These are phyloP conservation scores for Thinopyrum elongatum DNA, from an alignment of 176 grass and related monocot genomes.

Conservation along the genomic window DNA sequence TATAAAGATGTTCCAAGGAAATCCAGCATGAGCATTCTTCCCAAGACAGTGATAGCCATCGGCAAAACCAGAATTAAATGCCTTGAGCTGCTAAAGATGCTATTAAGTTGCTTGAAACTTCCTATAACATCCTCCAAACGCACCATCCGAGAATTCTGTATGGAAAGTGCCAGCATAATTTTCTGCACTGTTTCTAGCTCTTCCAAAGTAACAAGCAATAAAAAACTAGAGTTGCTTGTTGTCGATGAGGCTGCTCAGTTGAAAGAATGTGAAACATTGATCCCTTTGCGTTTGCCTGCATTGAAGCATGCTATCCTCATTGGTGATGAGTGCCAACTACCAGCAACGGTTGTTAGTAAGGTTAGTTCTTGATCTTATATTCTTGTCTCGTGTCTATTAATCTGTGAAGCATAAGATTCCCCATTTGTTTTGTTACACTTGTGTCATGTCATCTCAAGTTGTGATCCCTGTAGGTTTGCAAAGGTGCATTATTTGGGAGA, in stretches of 20 bases:
- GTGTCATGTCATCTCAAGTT: not conserved
- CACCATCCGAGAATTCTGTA: conserved; percentile 35
- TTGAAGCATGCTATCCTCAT: conserved; percentile 71
- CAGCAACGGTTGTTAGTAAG: conserved; percentile 80
- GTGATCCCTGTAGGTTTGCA: conserved; percentile 40
- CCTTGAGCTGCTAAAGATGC: conserved; percentile 41
- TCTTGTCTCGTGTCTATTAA: not conserved
- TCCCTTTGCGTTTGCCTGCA: conserved; percentile 50
- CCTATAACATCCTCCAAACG: conserved; percentile 32
- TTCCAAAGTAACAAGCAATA: conserved; percentile 39
- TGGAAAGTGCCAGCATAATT: conserved; percentile 46
- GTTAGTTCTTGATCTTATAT: conserved; percentile 32
- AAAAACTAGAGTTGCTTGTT: conserved; percentile 50
- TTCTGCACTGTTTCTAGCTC: conserved; percentile 72
- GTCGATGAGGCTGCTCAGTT: conserved; percentile 84
- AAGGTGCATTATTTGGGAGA: conserved; percentile 64
- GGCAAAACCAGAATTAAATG: conserved; percentile 41
- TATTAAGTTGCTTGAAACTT: conserved; percentile 44
- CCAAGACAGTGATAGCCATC: conserved; percentile 22
- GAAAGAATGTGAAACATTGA: conserved; percentile 79
- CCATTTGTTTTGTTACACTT: conserved; percentile 13
- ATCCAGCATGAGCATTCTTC: not conserved
- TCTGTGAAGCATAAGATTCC: not conserved
- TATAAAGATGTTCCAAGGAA: conserved; percentile 3
- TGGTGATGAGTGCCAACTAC: conserved; percentile 77